Evolutionary conservation across 257 asterid genomes (phyloP).

Genomic region (Scutellaria baicalensis): DNA sequence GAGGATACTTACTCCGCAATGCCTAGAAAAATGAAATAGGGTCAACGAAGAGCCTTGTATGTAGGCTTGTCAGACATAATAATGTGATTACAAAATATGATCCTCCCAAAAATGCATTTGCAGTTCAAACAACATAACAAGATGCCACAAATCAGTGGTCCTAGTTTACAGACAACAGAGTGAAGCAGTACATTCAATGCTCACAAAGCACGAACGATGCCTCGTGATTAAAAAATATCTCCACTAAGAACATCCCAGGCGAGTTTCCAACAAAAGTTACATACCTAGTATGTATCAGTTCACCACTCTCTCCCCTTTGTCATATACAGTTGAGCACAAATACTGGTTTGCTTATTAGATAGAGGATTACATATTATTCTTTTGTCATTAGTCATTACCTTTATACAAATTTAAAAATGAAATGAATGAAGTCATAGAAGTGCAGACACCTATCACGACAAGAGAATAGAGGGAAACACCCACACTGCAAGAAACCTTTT

Average conservation of each 20-base stretch:
- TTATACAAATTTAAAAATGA: not conserved
- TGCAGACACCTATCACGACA: constrained; percentile 4
- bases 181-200: not conserved
- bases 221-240: not conserved
- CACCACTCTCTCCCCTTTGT: not conserved
- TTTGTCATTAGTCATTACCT: not conserved
- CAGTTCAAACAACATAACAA: not conserved
- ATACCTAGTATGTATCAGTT: not conserved
- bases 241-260: not conserved
- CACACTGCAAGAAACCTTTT: not conserved
- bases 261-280: not conserved
- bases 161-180: not conserved
- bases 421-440: not conserved
- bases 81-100: not conserved
- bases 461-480: not conserved
- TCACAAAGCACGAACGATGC: not conserved
- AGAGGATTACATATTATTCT: not conserved
- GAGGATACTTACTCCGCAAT: constrained; percentile 93
- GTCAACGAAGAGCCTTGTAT: not conserved
- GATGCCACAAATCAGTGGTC: not conserved
- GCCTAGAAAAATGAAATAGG: constrained; percentile 38
- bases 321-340: not conserved
- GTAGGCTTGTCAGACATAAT: not conserved
- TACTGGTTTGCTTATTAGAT: not conserved
- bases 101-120: constrained; percentile 2